A percentile compares a stretch with the other conserved stretches of the same genome.
These are phyloP conservation scores for Starmerella geochares DNA, from an alignment of 805 yeast genomes.

Conservation along the genomic window DNA sequence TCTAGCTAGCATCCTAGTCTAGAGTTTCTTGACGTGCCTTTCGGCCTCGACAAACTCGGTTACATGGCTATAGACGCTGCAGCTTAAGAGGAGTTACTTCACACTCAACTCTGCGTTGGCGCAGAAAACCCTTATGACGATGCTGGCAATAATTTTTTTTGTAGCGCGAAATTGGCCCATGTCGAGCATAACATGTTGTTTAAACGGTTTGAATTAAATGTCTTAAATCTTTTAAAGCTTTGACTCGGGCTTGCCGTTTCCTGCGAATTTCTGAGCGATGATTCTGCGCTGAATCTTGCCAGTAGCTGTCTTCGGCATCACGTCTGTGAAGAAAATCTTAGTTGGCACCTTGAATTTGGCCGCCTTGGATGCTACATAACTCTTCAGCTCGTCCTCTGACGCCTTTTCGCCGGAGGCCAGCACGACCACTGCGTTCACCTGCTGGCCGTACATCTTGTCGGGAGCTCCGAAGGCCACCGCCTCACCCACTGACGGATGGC, in stretches of 20 bases:
- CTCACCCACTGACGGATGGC: slow-evolving; percentile 53
- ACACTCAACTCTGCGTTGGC: no score
- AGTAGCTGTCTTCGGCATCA: slow-evolving; percentile 65
- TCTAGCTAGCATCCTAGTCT: no score
- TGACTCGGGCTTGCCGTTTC: slow-evolving; percentile 4
- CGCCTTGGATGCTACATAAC: slow-evolving; percentile 39
- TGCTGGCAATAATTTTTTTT: no score
- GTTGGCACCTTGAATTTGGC: slow-evolving; percentile 54
- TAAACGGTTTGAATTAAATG: no score
- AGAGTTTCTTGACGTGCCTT: no score
- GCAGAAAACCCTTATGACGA: no score
- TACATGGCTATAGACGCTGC: no score
- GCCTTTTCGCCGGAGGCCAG: slow-evolving; percentile 36
- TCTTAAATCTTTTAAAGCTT: slow-evolving; percentile 17
- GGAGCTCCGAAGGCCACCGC: slow-evolving; percentile 63
- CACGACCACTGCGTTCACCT: slow-evolving; percentile 61
- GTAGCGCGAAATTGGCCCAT: no score
- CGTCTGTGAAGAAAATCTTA: slow-evolving; percentile 47
- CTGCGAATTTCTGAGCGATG: slow-evolving; percentile 41
- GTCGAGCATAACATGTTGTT: no score
- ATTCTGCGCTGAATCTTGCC: slow-evolving; percentile 65
- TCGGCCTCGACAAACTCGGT: no score
- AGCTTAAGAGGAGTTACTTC: no score
- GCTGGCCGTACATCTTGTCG: slow-evolving; percentile 61
- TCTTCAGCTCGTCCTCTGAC: slow-evolving; percentile 37